Evolutionary conservation across 1,284 basidiomycete species (phyloP).

Genomic region (Apiotrichum mycotoxinovorans): DNA sequence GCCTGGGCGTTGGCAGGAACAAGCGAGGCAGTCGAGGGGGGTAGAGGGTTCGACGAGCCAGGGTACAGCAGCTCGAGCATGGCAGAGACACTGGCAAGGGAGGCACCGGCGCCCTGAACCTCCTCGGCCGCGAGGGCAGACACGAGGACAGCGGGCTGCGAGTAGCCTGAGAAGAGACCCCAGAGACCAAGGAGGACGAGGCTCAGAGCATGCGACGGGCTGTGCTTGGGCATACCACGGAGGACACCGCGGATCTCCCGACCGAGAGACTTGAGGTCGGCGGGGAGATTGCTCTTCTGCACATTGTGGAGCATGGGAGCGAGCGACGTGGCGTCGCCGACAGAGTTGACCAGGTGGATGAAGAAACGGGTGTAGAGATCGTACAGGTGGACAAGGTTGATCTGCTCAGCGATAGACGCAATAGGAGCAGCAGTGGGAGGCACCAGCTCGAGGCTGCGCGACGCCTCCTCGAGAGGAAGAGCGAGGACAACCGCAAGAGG

Average conservation of each 20-base stretch:
- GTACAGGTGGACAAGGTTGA: constrained; percentile 45
- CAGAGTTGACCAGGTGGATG: constrained; percentile 39
- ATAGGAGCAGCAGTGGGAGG: constrained; percentile 38
- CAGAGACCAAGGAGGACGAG: constrained; percentile 49
- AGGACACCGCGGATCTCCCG: constrained; percentile 42
- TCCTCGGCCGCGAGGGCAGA: constrained; percentile 46
- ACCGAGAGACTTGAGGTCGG: constrained; percentile 28
- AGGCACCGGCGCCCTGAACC: constrained; percentile 30
- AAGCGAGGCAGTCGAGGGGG: neutral
- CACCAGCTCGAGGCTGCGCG: constrained; percentile 28
- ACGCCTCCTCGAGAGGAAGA: constrained; percentile 38
- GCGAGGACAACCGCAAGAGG: constrained; percentile 39
- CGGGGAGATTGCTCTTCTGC: constrained; percentile 23
- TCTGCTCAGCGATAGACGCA: constrained; percentile 44
- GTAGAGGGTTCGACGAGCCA: constrained; percentile 23
- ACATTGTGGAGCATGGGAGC: constrained; percentile 31
- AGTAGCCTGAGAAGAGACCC: constrained; percentile 42
- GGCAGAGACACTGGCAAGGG: constrained; percentile 34
- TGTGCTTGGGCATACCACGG: constrained; percentile 34
- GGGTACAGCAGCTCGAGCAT: constrained; percentile 46
- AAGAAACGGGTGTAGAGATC: constrained; percentile 47
- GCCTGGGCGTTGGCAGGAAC: constrained; percentile 34
- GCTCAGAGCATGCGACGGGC: constrained; percentile 42
- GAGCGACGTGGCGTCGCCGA: constrained; percentile 23
- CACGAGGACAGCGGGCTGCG: constrained; percentile 40